Conservation (phyloP, 2,329 filamentous ascomycete genomes). For the Aspergillus sergii region DNA sequence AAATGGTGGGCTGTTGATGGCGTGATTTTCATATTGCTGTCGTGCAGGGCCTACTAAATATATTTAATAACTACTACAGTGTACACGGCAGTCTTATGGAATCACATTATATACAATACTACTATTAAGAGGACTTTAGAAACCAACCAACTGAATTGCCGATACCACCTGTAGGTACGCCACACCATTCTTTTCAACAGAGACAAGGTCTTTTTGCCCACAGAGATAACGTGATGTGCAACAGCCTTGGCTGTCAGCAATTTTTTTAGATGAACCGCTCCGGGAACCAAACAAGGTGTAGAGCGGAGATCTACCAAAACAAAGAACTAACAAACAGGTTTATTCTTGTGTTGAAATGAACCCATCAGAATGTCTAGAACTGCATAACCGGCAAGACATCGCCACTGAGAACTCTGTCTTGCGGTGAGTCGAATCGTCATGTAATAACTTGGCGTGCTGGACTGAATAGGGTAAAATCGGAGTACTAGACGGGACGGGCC, state of each 20-base stretch:
- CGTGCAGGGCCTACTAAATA: neutral
- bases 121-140: too few relatives aligned
- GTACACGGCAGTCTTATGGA: too few relatives aligned
- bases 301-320: neutral
- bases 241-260: neutral
- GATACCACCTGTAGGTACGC: too few relatives aligned
- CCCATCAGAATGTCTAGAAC: neutral
- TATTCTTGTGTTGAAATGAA: neutral
- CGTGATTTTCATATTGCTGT: neutral
- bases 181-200: neutral
- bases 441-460: neutral
- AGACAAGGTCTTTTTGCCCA: neutral
- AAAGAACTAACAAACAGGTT: neutral
- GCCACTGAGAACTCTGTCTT: neutral
- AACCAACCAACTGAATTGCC: too few relatives aligned
- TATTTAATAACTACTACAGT: too few relatives aligned
- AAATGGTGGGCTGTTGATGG: neutral
- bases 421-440: neutral
- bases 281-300: too few relatives aligned
- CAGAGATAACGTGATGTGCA: neutral
- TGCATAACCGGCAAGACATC: neutral
- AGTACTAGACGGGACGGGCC: neutral
- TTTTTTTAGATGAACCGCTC: too few relatives aligned
- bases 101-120: too few relatives aligned
- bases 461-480: too few relatives aligned